A percentile compares a stretch with the other conserved stretches of the same genome.
phyloP scores from a whole-genome alignment of 352 stramenopile species.

The Stramenopiles sp. region DNA sequence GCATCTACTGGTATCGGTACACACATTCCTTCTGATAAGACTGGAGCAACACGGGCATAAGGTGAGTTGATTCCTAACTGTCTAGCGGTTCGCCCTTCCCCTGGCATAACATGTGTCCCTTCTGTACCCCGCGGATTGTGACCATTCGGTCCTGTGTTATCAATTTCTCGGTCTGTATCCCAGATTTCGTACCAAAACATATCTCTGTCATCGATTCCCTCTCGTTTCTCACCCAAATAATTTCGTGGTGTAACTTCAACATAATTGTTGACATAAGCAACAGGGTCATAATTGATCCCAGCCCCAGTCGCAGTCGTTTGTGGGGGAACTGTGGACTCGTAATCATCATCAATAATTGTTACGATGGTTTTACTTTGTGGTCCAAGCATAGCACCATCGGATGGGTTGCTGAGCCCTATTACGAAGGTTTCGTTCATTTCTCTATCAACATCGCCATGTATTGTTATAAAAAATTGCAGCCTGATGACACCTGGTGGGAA shows the following conservation, averaged over 20 bases:
- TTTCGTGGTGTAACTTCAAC: slow-evolving; percentile 28
- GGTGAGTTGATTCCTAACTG: not conserved
- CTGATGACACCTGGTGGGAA: slow-evolving; percentile 54
- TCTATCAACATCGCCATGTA: slow-evolving; percentile 61
- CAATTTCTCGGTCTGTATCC: slow-evolving; percentile 18
- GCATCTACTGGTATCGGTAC: not conserved
- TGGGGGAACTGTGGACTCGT: slow-evolving; percentile 26
- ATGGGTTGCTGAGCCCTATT: slow-evolving; percentile 31
- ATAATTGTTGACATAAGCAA: slow-evolving; percentile 38
- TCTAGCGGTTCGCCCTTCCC: not conserved
- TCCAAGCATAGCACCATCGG: slow-evolving; percentile 27
- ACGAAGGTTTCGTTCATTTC: slow-evolving; percentile 46
- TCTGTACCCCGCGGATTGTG: slow-evolving; percentile 16
- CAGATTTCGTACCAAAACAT: slow-evolving; percentile 33
- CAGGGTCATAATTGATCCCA: slow-evolving; percentile 28
- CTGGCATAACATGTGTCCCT: not conserved
- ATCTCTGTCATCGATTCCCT: slow-evolving; percentile 20
- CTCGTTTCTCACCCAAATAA: slow-evolving; percentile 9
- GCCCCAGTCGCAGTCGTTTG: slow-evolving; percentile 29
- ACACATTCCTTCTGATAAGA: not conserved
- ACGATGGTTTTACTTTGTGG: slow-evolving; percentile 41
- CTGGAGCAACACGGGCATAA: not conserved
- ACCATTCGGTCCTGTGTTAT: slow-evolving; percentile 26
- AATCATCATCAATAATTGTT: slow-evolving; percentile 46
- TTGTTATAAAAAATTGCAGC: slow-evolving; percentile 61